These are phyloP conservation scores for Scheffersomyces stipitis DNA, from an alignment of 805 yeast species.

Conservation along the genomic window DNA sequence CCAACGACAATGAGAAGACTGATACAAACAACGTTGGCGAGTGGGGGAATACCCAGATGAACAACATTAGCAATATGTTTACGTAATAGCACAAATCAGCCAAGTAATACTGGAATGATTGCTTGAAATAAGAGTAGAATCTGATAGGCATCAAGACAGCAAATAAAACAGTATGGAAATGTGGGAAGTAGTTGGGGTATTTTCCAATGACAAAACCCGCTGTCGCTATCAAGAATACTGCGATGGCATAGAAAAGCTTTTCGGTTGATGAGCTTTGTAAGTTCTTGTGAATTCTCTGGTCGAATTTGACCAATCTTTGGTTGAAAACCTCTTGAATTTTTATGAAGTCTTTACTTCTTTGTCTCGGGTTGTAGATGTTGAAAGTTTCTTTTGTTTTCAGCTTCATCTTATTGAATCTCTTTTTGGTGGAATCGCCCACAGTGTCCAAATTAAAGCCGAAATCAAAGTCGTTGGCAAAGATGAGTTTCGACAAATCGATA, in stretches of 20 bases:
- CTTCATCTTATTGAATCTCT: conserved; percentile 36
- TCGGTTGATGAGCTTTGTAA: conserved; percentile 49
- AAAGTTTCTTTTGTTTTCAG: conserved; percentile 31
- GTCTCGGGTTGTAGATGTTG: conserved; percentile 20
- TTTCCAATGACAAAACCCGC: conserved; percentile 78
- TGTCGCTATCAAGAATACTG: conserved; percentile 64
- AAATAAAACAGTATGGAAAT: conserved; percentile 65
- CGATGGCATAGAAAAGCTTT: conserved; percentile 75
- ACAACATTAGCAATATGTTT: conserved; percentile 64
- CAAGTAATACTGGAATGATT: conserved; percentile 77
- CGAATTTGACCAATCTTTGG: conserved; percentile 32
- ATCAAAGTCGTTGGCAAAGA: conserved; percentile 42
- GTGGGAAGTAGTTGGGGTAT: conserved; percentile 74
- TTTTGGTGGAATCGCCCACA: conserved; percentile 36
- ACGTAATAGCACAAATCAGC: conserved; percentile 95
- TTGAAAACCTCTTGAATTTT: conserved; percentile 33
- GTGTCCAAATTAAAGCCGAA: conserved; percentile 39
- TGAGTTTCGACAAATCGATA: conserved; percentile 36
- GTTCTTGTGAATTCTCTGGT: conserved; percentile 33
- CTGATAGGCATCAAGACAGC: conserved; percentile 77
- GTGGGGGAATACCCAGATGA: conserved; percentile 79
- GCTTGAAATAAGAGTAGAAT: conserved; percentile 76
- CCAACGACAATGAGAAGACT: conserved; percentile 84
- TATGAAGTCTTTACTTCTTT: conserved; percentile 24
- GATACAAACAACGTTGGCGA: conserved; percentile 73